A percentile compares a stretch with the other conserved stretches of the same genome.
Conservation (phyloP, 1,284 basidiomycete species). For the Tranzscheliella williamsii region DNA sequence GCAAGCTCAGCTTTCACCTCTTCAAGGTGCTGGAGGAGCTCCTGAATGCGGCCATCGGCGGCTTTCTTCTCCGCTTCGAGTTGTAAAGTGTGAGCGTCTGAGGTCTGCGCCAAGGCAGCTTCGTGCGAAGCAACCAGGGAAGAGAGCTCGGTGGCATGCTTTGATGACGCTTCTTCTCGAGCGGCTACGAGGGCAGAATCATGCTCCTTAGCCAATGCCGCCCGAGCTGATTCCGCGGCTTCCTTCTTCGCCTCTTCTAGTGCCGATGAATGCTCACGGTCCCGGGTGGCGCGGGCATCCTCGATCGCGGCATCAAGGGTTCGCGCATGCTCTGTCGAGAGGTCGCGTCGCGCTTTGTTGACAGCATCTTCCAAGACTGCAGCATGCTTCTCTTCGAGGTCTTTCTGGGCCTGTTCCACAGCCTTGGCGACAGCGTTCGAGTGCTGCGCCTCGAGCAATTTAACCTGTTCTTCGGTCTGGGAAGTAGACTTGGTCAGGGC, state of each 20-base stretch:
- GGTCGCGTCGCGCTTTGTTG: constrained; percentile 19
- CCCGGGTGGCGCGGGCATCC: constrained; percentile 16
- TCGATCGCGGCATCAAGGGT: constrained; percentile 17
- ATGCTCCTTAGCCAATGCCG: constrained; percentile 12
- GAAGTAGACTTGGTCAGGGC: constrained; percentile 14
- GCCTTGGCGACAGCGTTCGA: constrained; percentile 3
- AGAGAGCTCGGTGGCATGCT: constrained; percentile 19
- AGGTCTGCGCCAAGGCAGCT: constrained; percentile 9
- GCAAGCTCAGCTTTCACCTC: constrained; percentile 28
- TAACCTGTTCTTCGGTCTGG: constrained; percentile 9
- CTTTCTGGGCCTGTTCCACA: constrained; percentile 9
- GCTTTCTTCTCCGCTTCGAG: constrained; percentile 5
- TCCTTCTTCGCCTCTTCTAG: constrained; percentile 16
- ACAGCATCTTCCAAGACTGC: constrained; percentile 28
- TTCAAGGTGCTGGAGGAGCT: constrained; percentile 22
- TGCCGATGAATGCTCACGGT: constrained; percentile 11
- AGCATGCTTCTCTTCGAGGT: constrained; percentile 24
- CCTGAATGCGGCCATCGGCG: constrained; percentile 19
- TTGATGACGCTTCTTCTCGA: constrained; percentile 6
- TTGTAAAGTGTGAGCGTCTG: constrained; percentile 9
- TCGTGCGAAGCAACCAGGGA: constrained; percentile 21
- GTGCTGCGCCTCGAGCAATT: not conserved
- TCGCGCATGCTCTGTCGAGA: constrained; percentile 19
- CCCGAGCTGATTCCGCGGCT: constrained; percentile 21
- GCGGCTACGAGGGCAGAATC: constrained; percentile 12